Conservation (phyloP, 257 asterid genomes). For the Cordia subcordata region DNA sequence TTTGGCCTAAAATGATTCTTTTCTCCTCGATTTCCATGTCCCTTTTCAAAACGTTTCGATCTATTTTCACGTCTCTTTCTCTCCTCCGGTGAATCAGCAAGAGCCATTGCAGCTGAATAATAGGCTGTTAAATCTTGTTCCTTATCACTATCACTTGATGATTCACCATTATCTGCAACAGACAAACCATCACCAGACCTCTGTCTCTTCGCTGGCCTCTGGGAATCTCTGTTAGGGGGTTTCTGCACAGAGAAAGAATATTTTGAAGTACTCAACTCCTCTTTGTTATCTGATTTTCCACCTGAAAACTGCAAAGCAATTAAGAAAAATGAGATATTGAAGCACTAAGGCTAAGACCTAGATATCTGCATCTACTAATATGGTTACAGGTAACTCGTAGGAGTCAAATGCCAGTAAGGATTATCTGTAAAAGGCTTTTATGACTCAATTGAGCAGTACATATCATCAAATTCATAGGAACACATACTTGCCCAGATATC, state of each 20-base stretch:
- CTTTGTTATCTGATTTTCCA: conserved; percentile 59
- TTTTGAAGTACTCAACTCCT: conserved; percentile 35
- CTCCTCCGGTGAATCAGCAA: conserved; percentile 84
- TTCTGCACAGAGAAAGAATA: conserved; percentile 53
- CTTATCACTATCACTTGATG: conserved; percentile 89
- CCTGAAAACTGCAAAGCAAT: conserved; percentile 51
- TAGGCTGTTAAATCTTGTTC: conserved; percentile 69
- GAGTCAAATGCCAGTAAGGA: too few species aligned
- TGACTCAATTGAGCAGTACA: too few species aligned
- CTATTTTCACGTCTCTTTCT: conserved; percentile 87
- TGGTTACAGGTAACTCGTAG: too few species aligned
- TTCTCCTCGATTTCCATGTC: conserved; percentile 55
- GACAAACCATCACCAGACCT: conserved; percentile 52
- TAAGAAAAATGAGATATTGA: not conserved
- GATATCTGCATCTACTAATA: too few species aligned
- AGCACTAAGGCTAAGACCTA: not conserved
- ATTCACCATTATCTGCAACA: conserved; percentile 46
- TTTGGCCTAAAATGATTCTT: conserved; percentile 39
- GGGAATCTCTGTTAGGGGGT: conserved; percentile 31
- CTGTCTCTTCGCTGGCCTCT: conserved; percentile 79
- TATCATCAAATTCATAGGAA: too few species aligned
- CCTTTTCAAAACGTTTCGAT: conserved; percentile 88
- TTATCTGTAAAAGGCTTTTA: too few species aligned
- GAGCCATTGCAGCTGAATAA: conserved; percentile 38
- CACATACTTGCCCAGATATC: too few species aligned